Percentiles rank a stretch among this genome's conserved stretches.
Evolutionary conservation across 345 rosid species (phyloP).

Genomic region (Corchorus olitorius): DNA sequence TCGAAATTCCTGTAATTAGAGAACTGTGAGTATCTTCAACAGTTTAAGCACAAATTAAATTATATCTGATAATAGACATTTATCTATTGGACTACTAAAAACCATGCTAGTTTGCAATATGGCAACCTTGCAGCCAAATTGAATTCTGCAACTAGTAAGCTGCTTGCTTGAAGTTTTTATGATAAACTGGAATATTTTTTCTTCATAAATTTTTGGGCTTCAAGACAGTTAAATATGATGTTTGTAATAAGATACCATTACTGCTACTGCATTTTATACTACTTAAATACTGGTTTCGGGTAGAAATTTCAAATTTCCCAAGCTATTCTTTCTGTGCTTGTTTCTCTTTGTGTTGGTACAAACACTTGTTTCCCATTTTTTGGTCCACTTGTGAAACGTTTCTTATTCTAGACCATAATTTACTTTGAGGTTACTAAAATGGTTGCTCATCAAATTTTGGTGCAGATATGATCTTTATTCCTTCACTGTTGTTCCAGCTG

Average conservation of each 20-base stretch:
- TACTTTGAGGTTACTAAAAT: background rate
- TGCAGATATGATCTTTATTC: conserved; percentile 81
- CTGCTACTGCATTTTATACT: background rate
- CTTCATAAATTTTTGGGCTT: background rate
- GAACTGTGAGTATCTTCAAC: conserved; percentile 62
- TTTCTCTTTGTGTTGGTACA: background rate
- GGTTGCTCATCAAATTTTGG: background rate
- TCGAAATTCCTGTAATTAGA: conserved; percentile 71
- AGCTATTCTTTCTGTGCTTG: background rate
- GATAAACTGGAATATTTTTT: background rate
- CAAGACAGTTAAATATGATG: background rate
- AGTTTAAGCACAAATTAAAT: background rate
- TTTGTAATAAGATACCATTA: background rate
- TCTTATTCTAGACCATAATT: background rate
- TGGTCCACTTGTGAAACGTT: background rate
- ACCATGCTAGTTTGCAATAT: background rate
- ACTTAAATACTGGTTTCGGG: background rate
- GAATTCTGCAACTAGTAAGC: background rate
- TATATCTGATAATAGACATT: background rate
- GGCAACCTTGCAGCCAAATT: background rate
- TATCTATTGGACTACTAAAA: background rate
- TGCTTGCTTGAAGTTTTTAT: background rate
- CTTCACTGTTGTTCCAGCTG: conserved; percentile 71
- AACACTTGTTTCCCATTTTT: background rate
- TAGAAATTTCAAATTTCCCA: background rate